These are phyloP conservation scores for Lavandula angustifolia DNA, from an alignment of 257 asterid species.

Conservation along the genomic window DNA sequence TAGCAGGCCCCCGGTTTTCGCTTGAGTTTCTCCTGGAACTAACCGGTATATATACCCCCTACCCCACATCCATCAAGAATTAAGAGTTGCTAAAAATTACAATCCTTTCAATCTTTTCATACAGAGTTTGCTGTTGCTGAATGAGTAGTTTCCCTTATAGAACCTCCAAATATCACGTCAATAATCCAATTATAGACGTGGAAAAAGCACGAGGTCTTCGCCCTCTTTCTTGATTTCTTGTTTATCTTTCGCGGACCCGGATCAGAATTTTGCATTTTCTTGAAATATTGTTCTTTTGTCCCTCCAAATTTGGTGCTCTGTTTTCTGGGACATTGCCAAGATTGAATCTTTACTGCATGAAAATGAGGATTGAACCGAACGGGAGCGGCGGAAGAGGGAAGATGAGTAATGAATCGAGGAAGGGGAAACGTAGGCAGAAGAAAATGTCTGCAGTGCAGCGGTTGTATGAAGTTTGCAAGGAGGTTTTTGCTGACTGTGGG, in stretches of 20 bases:
- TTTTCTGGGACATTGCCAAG: neutral
- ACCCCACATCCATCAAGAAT: slow-evolving; percentile 14
- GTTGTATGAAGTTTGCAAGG: slow-evolving; percentile 72
- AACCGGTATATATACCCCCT: slow-evolving; percentile 36
- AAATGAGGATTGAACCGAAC: slow-evolving; percentile 67
- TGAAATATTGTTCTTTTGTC: neutral
- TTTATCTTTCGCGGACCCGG: slow-evolving; percentile 24
- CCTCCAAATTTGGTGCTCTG: neutral
- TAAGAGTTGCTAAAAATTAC: slow-evolving; percentile 9
- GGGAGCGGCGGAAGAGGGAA: slow-evolving; percentile 52
- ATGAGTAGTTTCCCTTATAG: slow-evolving; percentile 8
- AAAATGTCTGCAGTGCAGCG: slow-evolving; percentile 53
- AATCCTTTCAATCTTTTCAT: slow-evolving; percentile 34
- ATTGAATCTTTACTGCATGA: slow-evolving; percentile 33
- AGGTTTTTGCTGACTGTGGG: slow-evolving; percentile 78
- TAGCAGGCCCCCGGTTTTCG: slow-evolving; percentile 67
- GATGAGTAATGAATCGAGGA: slow-evolving; percentile 51
- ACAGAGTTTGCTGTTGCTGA: slow-evolving; percentile 18
- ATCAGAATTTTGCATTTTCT: slow-evolving; percentile 30
- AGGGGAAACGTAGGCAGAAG: slow-evolving; percentile 47
- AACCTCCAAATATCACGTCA: slow-evolving; percentile 20
- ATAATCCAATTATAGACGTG: slow-evolving; percentile 21
- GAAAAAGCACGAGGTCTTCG: neutral
- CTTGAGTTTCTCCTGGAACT: slow-evolving; percentile 22
- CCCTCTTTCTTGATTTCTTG: slow-evolving; percentile 19